Evolutionary conservation across 768 basidiomycete genomes (phyloP).

Genomic region (Lactarius deliciosus): DNA sequence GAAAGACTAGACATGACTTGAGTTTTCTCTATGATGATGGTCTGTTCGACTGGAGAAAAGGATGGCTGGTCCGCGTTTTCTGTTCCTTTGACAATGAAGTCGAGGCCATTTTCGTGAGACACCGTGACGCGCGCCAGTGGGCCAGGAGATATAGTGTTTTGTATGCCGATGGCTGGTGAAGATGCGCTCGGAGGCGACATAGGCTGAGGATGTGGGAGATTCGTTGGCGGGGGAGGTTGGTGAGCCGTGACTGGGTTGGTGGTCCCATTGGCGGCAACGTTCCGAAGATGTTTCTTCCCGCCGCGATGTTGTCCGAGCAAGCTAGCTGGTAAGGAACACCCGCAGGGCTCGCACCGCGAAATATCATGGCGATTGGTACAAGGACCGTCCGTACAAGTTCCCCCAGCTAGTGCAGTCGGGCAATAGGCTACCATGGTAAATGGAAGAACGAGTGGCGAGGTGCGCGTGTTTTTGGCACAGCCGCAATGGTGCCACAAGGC

Average conservation of each 20-base stretch:
- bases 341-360: conserved; percentile 32
- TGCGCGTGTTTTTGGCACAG: not conserved
- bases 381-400: conserved; percentile 23
- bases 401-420: conserved; percentile 14
- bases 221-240: not conserved
- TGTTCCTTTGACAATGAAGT: conserved; percentile 9
- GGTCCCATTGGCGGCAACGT: not conserved
- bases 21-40: conserved; percentile 7
- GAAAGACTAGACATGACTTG: not conserved
- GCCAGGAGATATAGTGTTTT: not conserved
- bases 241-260: not conserved
- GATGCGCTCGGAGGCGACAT: not conserved
- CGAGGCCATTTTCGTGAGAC: conserved; percentile 16
- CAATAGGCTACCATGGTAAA: conserved; percentile 19
- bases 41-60: not conserved
- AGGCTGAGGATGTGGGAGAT: not conserved
- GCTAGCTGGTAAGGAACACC: conserved; percentile 10
- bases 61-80: not conserved
- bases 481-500: not conserved
- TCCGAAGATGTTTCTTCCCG: conserved; percentile 13
- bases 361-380: conserved; percentile 31
- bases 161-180: not conserved
- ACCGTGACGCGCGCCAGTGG: conserved; percentile 9
- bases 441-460: conserved; percentile 3
- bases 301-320: conserved; percentile 6